Base-by-base conservation (phyloP, 1,284 basidiomycete species). In the Serendipita sp. region DNA sequence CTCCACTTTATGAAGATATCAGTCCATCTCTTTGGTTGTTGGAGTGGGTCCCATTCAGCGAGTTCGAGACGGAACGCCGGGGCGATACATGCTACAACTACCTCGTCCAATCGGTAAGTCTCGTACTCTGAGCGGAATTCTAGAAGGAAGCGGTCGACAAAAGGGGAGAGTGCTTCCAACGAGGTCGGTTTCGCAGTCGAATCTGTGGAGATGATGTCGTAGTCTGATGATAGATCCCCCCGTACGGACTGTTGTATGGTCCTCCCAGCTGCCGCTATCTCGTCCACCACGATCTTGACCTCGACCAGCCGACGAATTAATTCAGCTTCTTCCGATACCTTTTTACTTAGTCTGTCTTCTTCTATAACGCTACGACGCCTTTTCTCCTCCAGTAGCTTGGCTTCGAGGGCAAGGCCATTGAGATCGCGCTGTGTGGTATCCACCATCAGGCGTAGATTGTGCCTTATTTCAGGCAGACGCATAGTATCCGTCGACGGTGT, bases 401-500 rank as follows among this genome's bases (percentile, higher is more conserved):
- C 96, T 76, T 99, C 94, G 26, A 85, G 81, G 1, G 93, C 93
- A 17, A 99, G 81, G 12, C 88, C 88, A 60, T 91, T 85, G 1
- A 99, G 79, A 64, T 93, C 89, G 30, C 80, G 83, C 67, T 88
- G 89, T 67, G 90, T 86, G 0, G 83, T 79, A 55, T 93, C 89
- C 2, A 84, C 80, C 50, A 99, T 91, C 49, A 98, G 80, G 3
- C 87, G 83, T 30, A 99, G 74, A 72, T 99, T 99, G 72, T 99
- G 94, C 41, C 93, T 84, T 17, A 99, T 83, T 77, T 99, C 96
- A 0, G 95, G 94, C 66, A 99, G 83, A 65, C 89, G 85, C 50
- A 85, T 90, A 1, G 84, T 79, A 68, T 97, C 93, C 12, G 82
- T 83, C 0, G 89, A 85, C 0, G 91, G 91, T 12, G 86, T 85